These are phyloP conservation scores for Silene vulgaris DNA, from an alignment of 179 eudicot species.

Conservation along the genomic window DNA sequence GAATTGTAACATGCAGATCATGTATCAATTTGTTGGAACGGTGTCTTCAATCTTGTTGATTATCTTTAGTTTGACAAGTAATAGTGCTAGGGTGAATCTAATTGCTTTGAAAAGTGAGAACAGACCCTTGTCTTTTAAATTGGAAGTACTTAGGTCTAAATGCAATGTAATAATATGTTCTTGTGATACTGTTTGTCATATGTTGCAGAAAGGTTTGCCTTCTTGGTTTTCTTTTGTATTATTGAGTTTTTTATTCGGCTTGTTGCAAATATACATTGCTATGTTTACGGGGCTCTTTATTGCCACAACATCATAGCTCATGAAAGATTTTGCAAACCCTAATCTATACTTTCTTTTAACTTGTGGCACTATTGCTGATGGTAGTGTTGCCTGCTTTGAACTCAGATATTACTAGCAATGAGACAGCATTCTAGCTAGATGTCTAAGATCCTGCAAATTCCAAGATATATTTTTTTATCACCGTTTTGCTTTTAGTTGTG, in stretches of 20 bases:
- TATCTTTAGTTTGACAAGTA: not conserved
- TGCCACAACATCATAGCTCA: not conserved
- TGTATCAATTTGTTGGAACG: not conserved
- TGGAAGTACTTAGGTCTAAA: not conserved
- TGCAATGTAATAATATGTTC: not conserved
- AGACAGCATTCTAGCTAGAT: slow-evolving; percentile 78
- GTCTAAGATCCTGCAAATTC: slow-evolving; percentile 41
- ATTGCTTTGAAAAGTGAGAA: not conserved
- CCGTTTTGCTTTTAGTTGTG: slow-evolving; percentile 8
- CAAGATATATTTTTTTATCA: not conserved
- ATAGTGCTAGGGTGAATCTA: not conserved
- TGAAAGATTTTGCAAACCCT: not conserved
- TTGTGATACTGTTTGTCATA: not conserved
- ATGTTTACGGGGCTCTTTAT: not conserved
- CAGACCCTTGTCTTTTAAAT: too few species aligned
- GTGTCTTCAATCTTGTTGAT: slow-evolving; percentile 1
- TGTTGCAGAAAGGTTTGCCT: not conserved
- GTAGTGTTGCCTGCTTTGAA: slow-evolving; percentile 17
- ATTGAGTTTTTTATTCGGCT: not conserved
- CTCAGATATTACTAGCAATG: slow-evolving; percentile 65
- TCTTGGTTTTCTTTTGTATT: not conserved
- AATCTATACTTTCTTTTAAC: not conserved
- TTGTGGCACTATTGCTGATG: not conserved
- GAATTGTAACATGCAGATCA: not conserved
- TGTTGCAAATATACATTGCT: not conserved